Evolutionary conservation across 805 yeast genomes (phyloP).

Genomic region (Kuraishia molischiana): DNA sequence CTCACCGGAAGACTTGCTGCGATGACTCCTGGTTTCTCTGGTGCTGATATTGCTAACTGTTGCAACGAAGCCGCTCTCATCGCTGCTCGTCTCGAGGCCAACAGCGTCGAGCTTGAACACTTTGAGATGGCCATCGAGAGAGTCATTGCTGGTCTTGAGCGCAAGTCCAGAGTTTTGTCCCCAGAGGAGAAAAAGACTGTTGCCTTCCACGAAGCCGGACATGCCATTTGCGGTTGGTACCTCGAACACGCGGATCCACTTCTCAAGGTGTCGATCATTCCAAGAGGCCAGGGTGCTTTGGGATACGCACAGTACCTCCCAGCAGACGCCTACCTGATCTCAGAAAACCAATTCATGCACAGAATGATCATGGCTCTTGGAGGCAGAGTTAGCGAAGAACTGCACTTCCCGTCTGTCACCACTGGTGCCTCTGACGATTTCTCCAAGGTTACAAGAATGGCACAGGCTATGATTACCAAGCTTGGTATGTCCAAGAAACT

Average conservation of each 20-base stretch:
- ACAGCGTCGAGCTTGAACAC: conserved; percentile 63
- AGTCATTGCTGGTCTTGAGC: conserved; percentile 92
- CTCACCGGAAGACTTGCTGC: conserved; percentile 89
- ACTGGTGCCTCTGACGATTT: conserved; percentile 96
- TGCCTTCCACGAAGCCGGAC: conserved; percentile 98
- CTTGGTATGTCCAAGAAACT: conserved; percentile 86
- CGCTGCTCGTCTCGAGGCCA: conserved; percentile 79
- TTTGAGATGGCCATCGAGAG: conserved; percentile 97
- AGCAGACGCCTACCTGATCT: conserved; percentile 75
- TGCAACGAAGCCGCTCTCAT: conserved; percentile 96
- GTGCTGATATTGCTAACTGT: conserved; percentile 96
- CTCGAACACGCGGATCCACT: conserved; percentile 87
- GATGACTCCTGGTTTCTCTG: conserved; percentile 94
- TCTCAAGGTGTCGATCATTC: conserved; percentile 90
- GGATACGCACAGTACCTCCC: conserved; percentile 98
- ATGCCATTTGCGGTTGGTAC: conserved; percentile 97
- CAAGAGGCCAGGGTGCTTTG: conserved; percentile 93
- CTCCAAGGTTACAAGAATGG: conserved; percentile 91
- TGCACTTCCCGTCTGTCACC: conserved; percentile 85
- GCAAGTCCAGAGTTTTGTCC: conserved; percentile 73
- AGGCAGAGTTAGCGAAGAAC: conserved; percentile 93
- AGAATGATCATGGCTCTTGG: conserved; percentile 96
- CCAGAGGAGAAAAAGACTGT: conserved; percentile 84
- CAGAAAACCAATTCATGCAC: conserved; percentile 71
- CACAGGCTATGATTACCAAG: conserved; percentile 84